Percentiles rank a stretch among this genome's conserved stretches.
Conservation (phyloP, 805 yeast genomes). For the Limtongozyma cylindracea region DNA sequence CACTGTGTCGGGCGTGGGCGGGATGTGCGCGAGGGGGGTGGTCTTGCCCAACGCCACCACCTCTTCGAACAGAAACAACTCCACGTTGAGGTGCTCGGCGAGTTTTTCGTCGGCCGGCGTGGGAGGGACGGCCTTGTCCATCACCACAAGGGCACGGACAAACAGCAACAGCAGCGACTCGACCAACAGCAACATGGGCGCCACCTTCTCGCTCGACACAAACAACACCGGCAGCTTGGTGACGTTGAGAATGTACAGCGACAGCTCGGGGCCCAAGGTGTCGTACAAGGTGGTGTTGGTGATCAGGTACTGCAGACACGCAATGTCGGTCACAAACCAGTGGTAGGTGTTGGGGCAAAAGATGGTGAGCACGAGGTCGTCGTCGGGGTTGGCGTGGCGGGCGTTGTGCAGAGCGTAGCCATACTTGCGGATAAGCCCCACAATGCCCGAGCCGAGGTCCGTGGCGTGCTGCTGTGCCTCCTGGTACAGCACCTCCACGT, state of each 20-base stretch:
- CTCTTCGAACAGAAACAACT: constrained; percentile 8
- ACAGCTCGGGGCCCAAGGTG: constrained; percentile 23
- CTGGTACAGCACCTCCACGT: too few species aligned
- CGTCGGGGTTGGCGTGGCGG: constrained; percentile 3
- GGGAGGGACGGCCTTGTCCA: not conserved
- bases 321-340: constrained; percentile 49
- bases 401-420: too few species aligned
- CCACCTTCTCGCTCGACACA: too few species aligned
- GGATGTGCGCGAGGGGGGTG: constrained; percentile 8
- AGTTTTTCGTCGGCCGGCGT: too few species aligned
- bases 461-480: too few species aligned
- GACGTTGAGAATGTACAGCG: constrained; percentile 32
- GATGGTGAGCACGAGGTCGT: constrained; percentile 24
- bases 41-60: constrained; percentile 9
- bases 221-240: constrained; percentile 39
- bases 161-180: constrained; percentile 1
- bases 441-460: too few species aligned
- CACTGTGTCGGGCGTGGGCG: constrained; percentile 20
- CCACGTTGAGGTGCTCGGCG: too few species aligned
- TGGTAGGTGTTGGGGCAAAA: constrained; percentile 34
- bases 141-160: not conserved
- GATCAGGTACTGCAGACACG: constrained; percentile 24
- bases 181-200: too few species aligned
- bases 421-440: too few species aligned
- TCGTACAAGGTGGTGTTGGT: constrained; percentile 7